These are phyloP conservation scores for Arthrobotrys sphaeroides DNA, from an alignment of 2,329 filamentous ascomycete genomes.

Conservation along the genomic window DNA sequence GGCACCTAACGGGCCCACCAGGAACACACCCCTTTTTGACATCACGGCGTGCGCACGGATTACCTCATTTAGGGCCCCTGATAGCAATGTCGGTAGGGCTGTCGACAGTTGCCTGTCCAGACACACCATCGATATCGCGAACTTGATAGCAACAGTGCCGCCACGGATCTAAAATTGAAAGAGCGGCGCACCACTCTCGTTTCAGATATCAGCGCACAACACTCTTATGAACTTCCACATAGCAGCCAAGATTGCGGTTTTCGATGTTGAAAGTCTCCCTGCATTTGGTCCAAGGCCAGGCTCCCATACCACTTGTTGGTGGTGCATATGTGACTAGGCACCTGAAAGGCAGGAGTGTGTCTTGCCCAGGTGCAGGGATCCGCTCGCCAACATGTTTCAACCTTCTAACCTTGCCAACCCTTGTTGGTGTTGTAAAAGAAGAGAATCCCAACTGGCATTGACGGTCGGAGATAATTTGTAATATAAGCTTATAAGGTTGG, in stretches of 20 bases:
- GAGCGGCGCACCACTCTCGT: constrained; percentile 39
- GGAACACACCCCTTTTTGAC: constrained; percentile 4
- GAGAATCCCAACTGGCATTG: constrained; percentile 7
- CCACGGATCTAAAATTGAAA: constrained; percentile 6
- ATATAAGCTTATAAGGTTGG: constrained; percentile 52
- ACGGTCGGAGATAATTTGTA: constrained; percentile 23
- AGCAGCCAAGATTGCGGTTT: constrained; percentile 12
- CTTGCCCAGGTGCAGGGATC: constrained; percentile 36
- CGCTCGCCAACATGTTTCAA: constrained; percentile 53
- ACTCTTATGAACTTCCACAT: not conserved
- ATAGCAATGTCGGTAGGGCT: constrained; percentile 15
- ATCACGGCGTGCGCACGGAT: constrained; percentile 8
- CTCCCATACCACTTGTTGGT: constrained; percentile 27
- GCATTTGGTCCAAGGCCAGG: constrained; percentile 43
- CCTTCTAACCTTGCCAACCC: constrained; percentile 45
- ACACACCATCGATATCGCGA: not conserved
- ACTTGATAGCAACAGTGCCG: not conserved
- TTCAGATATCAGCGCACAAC: constrained; percentile 14
- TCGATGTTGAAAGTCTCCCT: constrained; percentile 20
- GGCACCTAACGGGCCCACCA: constrained; percentile 18
- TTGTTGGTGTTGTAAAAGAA: constrained; percentile 13
- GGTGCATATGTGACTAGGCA: constrained; percentile 49
- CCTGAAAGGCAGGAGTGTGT: constrained; percentile 46
- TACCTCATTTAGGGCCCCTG: constrained; percentile 12
- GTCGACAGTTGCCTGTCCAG: not conserved